These are phyloP conservation scores for Rhodotorula sp. DNA, from an alignment of 1,284 basidiomycete species.

Conservation along the genomic window DNA sequence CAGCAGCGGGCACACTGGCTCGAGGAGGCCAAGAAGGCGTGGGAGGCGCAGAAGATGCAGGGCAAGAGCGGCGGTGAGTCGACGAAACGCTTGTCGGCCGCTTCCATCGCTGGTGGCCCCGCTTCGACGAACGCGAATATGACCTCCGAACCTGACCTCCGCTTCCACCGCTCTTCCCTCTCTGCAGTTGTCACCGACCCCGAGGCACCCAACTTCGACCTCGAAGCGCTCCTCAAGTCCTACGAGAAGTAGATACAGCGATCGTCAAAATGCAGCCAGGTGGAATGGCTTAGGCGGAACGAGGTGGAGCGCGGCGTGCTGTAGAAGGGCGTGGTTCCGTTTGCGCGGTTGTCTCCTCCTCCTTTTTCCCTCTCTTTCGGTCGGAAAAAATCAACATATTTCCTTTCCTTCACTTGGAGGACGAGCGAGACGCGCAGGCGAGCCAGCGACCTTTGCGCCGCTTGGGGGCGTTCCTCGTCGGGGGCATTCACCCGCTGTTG, in stretches of 20 bases:
- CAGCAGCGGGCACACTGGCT: constrained; percentile 76
- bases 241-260: constrained; percentile 29
- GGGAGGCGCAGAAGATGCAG: constrained; percentile 57
- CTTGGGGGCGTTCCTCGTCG: no score
- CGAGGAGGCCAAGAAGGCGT: constrained; percentile 84
- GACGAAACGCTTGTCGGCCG: not conserved
- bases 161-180: not conserved
- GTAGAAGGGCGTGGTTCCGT: no score
- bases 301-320: no score
- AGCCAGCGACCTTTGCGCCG: no score
- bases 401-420: no score
- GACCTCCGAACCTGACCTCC: not conserved
- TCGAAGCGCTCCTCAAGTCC: constrained; percentile 77
- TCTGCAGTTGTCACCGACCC: constrained; percentile 84
- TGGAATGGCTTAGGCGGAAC: no score
- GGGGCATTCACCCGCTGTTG: no score
- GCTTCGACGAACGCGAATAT: not conserved
- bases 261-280: no score
- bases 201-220: constrained; percentile 91
- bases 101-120: not conserved
- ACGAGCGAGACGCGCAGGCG: no score
- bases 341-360: no score
- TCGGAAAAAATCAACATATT: no score
- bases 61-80: constrained; percentile 29
- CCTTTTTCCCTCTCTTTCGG: no score